Base-by-base conservation (phyloP, 768 basidiomycete species). In the Lactifluus pinguis region DNA sequence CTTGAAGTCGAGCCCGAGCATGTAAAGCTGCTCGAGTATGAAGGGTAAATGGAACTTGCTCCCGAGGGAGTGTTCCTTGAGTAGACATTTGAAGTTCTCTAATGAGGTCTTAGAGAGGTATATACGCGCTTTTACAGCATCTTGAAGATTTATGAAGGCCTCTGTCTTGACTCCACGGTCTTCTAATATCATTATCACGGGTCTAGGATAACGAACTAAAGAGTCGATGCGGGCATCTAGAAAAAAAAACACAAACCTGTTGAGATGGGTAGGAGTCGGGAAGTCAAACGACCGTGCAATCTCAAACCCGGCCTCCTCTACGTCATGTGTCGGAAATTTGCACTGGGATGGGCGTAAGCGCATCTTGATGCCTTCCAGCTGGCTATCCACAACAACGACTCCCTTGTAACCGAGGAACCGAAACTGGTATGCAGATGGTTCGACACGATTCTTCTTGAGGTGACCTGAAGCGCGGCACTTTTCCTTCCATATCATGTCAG, bases 141-240 rank as follows among this genome's bases (percentile, higher is more conserved):
- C 75, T 67, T 92, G 92, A 2, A 92, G 77, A 8, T 75, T 70
- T 44, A 83, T 48, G 67, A 94, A 88, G 6, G 73, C 77, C 0
- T 83, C 76, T 60, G 72, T 75, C 9, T 76, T 73, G 15, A 90
- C 84, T 2, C 84, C 84, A 11, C 87, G 77, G 63, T 88, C 86
- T 69, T 93, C 91, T 9, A 94, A 75, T 4, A 89, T 75, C 84
- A 87, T 90, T 36, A 92, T 79, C 17, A 92, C 69, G 3, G 87
- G 81, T 56, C 89, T 91, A 32, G 6, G 57, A 36, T 25, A 21
- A 47, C 45, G 17, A 50, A 6, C 32, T 3, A 36, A 21, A 10
- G 19, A 4, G 5, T 47, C 11, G 13, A 25, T 47, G 4, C 5
- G 45, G 10, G 45, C 3, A 30, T 6, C 11, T 1, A 17, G n/a